A percentile compares a stretch with the other conserved stretches of the same genome.
Evolutionary conservation across 2,329 filamentous ascomycete species (phyloP).

Genomic region (Sporothrix curviconia): DNA sequence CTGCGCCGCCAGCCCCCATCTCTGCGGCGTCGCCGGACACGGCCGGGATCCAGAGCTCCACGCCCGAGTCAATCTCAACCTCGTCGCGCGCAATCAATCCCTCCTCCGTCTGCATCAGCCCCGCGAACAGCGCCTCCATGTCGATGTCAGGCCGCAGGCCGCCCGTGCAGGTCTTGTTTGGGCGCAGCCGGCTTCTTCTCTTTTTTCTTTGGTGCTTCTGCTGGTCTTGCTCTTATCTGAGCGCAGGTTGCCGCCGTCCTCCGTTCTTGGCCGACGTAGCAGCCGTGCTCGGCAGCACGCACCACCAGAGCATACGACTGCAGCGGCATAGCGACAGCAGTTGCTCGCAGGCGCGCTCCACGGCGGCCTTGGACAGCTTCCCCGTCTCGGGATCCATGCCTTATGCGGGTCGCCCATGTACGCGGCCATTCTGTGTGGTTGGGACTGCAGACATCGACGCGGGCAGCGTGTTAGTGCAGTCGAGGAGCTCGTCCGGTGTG

Average conservation of each 20-base stretch:
- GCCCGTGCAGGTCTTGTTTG: conserved; percentile 43
- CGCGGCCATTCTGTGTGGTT: conserved; percentile 84
- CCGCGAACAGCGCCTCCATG: conserved; percentile 56
- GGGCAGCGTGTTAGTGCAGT: conserved; percentile 56
- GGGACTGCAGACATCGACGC: conserved; percentile 62
- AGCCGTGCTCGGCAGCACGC: conserved; percentile 65
- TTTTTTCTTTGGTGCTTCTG: conserved; percentile 18
- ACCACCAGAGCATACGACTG: conserved; percentile 62
- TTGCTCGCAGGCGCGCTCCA: conserved; percentile 57
- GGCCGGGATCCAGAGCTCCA: conserved; percentile 70
- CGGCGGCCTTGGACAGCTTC: conserved; percentile 42
- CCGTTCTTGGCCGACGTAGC: conserved; percentile 56
- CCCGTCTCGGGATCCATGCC: conserved; percentile 48
- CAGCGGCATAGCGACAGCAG: conserved; percentile 57
- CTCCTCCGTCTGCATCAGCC: conserved; percentile 47
- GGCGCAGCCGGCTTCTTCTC: conserved; percentile 22
- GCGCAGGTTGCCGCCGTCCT: conserved; percentile 31
- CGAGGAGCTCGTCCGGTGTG: conserved; percentile 59
- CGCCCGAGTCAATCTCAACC: conserved; percentile 56
- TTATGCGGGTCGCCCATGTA: conserved; percentile 64
- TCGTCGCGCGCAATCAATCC: conserved; percentile 50
- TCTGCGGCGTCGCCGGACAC: conserved; percentile 45
- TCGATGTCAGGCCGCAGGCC: conserved; percentile 54
- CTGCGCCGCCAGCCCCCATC: conserved; percentile 12
- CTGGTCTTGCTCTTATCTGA: conserved; percentile 25